Percentiles rank a stretch among this genome's conserved stretches.
phyloP scores from a whole-genome alignment of 495 filamentous ascomycete genomes.

The Aspergillus bertholletiae region DNA sequence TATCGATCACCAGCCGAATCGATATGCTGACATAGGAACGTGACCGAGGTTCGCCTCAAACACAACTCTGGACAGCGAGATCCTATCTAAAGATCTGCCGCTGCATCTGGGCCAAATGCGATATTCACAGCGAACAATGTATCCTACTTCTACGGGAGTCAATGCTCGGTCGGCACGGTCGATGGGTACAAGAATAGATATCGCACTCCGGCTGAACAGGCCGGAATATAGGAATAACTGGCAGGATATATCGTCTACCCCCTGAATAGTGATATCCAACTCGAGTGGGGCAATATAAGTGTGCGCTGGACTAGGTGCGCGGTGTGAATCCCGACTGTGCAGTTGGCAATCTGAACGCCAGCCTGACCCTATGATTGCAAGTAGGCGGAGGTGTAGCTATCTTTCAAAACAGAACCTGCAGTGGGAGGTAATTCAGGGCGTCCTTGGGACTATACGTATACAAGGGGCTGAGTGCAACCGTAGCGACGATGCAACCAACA shows the following conservation, averaged over 20 bases:
- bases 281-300: conserved; percentile 28
- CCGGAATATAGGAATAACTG: conserved; percentile 17
- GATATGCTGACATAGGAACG: too few relatives aligned
- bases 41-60: too few relatives aligned
- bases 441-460: conserved; percentile 14
- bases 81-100: too few relatives aligned
- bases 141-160: conserved; percentile 38
- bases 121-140: too few relatives aligned
- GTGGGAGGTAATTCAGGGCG: conserved; percentile 29
- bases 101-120: too few relatives aligned
- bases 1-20: too few relatives aligned
- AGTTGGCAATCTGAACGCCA: conserved; percentile 35
- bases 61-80: too few relatives aligned
- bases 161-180: conserved; percentile 30
- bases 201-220: conserved; percentile 27
- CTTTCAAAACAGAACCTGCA: conserved; percentile 31
- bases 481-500: not conserved
- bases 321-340: conserved; percentile 21
- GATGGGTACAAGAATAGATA: conserved; percentile 39
- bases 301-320: conserved; percentile 15
- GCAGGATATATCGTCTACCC: conserved; percentile 27
- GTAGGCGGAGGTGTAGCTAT: conserved; percentile 33
- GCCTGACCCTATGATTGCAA: conserved; percentile 24
- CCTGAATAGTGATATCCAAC: conserved; percentile 28
- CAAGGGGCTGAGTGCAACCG: too few relatives aligned